Evolutionary conservation across 768 basidiomycete genomes (phyloP), one percentile per base, ranked within the genome.

Genomic region (Naganishia friedmannii): DNA sequence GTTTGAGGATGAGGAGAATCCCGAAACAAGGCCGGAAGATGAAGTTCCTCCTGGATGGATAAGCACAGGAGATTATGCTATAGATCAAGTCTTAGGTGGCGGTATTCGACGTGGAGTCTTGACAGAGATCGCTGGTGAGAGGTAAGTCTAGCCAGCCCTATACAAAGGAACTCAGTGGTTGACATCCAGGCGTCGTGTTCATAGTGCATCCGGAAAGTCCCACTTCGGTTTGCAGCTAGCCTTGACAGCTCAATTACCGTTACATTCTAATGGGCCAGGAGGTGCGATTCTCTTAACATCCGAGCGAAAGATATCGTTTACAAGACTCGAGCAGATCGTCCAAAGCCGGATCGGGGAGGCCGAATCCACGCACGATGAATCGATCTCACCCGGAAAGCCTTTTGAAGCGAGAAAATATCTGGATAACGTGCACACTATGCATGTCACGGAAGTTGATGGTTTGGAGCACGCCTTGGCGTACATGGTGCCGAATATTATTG

Each of bases 131-230:
- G 88, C 85, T 15, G 93, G 93, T 31, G 91, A 95, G 84, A 91
- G 92, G 93, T 93, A 79, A 71, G 82, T 77, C 57, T 42, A 10
- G 28, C 17, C 23, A 4, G 17, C 54, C 7, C 65, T 32, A 63
- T 21, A 29, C 23, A 23, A 63, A 34, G 21, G 3, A 13, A 42
- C 15, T 8, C 42, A 42, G 42, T 17, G 15, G 42, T 42, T 42
- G 42, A 42, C 53, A 3, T 53, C 53, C 5, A 2, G 29, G 1
- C 34, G 21, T n/a, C 34, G 21, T n/a, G 8, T 39, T 1, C 66
- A 34, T 77, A 99, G 96, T 77, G 89, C 93, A 28, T 88, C 95
- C 31, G 96, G 96, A 46, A 99, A 99, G 82, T 93, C 93, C 0
- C 93, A 98, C 75, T 81, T 98, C 5, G 90, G 90, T 3, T 84